Conservation (phyloP, 805 yeast genomes). For the Metschnikowia chrysomelidarum region DNA sequence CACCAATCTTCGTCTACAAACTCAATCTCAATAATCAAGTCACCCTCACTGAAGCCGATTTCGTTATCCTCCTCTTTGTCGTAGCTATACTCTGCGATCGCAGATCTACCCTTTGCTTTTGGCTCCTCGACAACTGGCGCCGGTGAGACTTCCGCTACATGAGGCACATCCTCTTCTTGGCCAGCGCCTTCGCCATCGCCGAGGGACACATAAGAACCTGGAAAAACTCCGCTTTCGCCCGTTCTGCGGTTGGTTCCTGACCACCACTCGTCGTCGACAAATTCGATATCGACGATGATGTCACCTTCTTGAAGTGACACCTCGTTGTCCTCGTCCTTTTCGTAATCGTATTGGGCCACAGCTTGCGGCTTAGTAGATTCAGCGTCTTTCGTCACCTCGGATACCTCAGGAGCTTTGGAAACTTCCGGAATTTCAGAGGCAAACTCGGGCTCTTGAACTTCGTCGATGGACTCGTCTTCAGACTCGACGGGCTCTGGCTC, state of each 20-base stretch:
- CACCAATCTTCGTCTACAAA: slow-evolving; percentile 97
- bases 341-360: slow-evolving; percentile 77
- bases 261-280: slow-evolving; percentile 78
- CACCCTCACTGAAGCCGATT: slow-evolving; percentile 81
- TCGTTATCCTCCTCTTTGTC: slow-evolving; percentile 94
- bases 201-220: slow-evolving; percentile 50
- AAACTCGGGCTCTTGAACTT: no score
- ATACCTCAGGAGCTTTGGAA: no score
- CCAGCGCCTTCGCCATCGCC: slow-evolving; percentile 20
- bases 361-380: no score
- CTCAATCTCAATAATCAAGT: slow-evolving; percentile 74
- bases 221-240: slow-evolving; percentile 54
- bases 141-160: slow-evolving; percentile 17
- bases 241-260: slow-evolving; percentile 40
- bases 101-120: slow-evolving; percentile 31
- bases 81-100: slow-evolving; percentile 72
- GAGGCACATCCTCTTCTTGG: slow-evolving; percentile 7
- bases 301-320: slow-evolving; percentile 68
- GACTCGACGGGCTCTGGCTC: slow-evolving; percentile 13
- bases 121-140: slow-evolving; percentile 16
- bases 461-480: slow-evolving; percentile 5
- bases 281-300: slow-evolving; percentile 59
- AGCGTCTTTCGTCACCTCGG: no score
- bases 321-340: slow-evolving; percentile 75
- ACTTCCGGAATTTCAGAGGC: no score